phyloP scores from a whole-genome alignment of 1,284 basidiomycete genomes.

The Pseudozyma pruni region DNA sequence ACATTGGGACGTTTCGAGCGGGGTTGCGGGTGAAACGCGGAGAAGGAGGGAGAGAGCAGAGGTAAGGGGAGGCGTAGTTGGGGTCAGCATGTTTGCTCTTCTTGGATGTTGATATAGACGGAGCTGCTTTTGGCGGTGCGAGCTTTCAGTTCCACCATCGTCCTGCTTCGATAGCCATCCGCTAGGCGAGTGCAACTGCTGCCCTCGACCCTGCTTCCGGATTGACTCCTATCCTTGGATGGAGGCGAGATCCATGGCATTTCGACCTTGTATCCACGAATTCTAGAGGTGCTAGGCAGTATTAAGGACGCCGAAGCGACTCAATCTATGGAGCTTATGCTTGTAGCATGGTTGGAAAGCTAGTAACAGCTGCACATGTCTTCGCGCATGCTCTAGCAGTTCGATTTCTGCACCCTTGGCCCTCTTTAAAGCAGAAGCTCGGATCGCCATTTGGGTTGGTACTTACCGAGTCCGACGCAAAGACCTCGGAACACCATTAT shows the following conservation, averaged over 20 bases:
- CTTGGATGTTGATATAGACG: background rate
- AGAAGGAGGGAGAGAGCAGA: background rate
- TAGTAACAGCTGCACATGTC: no score
- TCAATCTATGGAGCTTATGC: no score
- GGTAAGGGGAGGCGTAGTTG: background rate
- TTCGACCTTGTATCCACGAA: no score
- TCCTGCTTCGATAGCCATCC: no score
- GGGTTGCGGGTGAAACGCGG: no score
- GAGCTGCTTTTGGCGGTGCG: no score
- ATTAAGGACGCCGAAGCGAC: no score
- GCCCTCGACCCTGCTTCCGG: background rate
- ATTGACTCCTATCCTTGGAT: background rate
- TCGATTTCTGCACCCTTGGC: background rate
- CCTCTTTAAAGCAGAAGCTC: background rate
- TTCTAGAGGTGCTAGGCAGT: no score
- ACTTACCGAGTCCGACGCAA: slow-evolving; percentile 56
- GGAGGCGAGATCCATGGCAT: background rate
- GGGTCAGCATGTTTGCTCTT: slow-evolving; percentile 7
- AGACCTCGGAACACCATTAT: slow-evolving; percentile 50
- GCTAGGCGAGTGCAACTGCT: no score
- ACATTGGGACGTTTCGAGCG: background rate
- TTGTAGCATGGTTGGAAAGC: no score
- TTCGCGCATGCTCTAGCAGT: no score
- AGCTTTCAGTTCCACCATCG: no score
- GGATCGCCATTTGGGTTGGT: background rate